Conservation (phyloP, 257 asterid species). For the Anisodus acutangulus region DNA sequence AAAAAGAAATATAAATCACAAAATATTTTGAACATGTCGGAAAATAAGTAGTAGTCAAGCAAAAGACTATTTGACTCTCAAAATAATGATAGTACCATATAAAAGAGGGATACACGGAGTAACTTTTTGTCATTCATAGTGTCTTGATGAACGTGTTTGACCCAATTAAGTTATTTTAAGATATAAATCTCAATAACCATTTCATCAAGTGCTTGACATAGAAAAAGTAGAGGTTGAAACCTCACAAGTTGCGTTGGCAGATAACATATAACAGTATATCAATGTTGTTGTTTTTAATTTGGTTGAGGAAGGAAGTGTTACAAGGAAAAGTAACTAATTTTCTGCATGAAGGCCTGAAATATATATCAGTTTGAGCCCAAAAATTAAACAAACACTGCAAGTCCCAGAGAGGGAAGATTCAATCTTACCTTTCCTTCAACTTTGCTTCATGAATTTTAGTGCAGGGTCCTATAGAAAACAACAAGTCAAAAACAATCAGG, state of each 20-base stretch:
- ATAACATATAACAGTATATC: background rate
- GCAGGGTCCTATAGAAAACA: constrained; percentile 69
- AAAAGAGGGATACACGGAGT: background rate
- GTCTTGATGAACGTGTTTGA: constrained; percentile 23
- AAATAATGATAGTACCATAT: background rate
- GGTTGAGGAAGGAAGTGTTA: background rate
- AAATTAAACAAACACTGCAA: background rate
- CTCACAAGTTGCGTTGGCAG: background rate
- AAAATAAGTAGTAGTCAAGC: background rate
- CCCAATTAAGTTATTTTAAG: background rate
- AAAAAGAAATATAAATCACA: background rate
- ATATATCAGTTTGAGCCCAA: background rate
- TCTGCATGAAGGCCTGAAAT: constrained; percentile 6
- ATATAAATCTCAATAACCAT: background rate
- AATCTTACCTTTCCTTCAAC: constrained; percentile 87
- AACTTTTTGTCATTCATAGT: background rate
- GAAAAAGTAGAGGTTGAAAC: constrained; percentile 4
- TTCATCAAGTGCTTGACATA: background rate
- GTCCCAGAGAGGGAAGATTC: background rate
- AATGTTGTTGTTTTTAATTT: background rate
- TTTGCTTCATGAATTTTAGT: constrained; percentile 90
- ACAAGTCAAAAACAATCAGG: constrained; percentile 20
- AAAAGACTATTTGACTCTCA: background rate
- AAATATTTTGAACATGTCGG: background rate
- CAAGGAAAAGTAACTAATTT: background rate